phyloP scores from a whole-genome alignment of 2,329 filamentous ascomycete species.

The Cladobotryum mycophilum region DNA sequence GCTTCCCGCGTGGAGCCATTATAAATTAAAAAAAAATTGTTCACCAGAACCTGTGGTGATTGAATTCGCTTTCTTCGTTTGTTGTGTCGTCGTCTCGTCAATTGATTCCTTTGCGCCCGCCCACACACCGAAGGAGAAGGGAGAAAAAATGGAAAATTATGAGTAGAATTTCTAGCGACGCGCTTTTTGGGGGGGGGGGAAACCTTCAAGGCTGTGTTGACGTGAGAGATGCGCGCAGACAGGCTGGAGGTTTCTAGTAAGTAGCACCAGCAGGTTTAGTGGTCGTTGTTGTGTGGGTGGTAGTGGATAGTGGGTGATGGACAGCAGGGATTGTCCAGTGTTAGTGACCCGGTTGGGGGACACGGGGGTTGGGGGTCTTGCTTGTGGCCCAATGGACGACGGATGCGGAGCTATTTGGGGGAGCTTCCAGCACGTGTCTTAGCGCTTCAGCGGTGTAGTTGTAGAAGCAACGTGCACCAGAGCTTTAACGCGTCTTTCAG shows the following conservation, averaged over 20 bases:
- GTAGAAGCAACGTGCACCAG: too few species aligned
- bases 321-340: neutral
- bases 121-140: too few species aligned
- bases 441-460: constrained; percentile 3
- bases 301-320: too few species aligned
- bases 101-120: too few species aligned
- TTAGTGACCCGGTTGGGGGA: neutral
- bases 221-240: neutral
- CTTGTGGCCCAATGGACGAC: neutral
- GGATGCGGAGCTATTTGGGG: neutral
- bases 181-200: constrained; percentile 3
- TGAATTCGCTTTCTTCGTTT: neutral
- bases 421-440: constrained; percentile 7
- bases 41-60: too few species aligned
- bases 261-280: neutral
- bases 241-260: too few species aligned
- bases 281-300: neutral
- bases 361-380: neutral
- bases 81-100: too few species aligned
- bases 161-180: neutral
- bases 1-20: constrained; percentile 30
- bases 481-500: constrained; percentile 2
- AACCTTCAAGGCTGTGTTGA: neutral
- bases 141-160: neutral
- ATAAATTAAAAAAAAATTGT: neutral